Base-by-base conservation (phyloP, 2,329 filamentous ascomycete species). In the Penicillium sp. region DNA sequence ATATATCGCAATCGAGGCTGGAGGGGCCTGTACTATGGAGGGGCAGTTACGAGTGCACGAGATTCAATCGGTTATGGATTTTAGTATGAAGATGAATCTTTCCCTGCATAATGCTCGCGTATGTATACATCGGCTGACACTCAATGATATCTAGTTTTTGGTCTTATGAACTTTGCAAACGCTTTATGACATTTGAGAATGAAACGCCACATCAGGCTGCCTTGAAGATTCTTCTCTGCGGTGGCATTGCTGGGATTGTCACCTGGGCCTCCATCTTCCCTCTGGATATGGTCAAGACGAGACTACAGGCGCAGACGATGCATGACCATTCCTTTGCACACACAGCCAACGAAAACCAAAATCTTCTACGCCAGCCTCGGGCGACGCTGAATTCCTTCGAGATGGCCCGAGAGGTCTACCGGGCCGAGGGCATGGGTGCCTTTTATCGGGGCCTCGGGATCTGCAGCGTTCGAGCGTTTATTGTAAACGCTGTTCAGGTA, bases 51-150 rank as follows among this genome's bases (percentile, higher is more conserved):
- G 0, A 91, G 89, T 55, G 73, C 94, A 42, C 84, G 94, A 52
- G 94, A 98, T 76, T 89, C 89, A 59, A 85, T 97, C 57, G 94
- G 94, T n/a, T 98, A 97, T 77, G 94, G 93, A 0, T 97, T 97
- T 75, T 98, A 97, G 84, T 87, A 81, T 69, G 83, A 55, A 43
- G 57, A 42, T 43, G 2, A 22, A 37, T 55, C 47, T 52, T 22
- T 22, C 22, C 22, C 3, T 22, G 39, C 49, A 49, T n/a, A 22
- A 34, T 55, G 59, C 53, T 63, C 48, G 65, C 47, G 4, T 6
- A 38, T 49, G 20, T 31, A 17, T 14, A 22, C 34, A 28, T 48
- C 52, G 17, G 41, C 49, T 43, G 25, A 51, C 57, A n/a, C 47
- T 42, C 10, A 34, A 22, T 10, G 12, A 59, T 7, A 2, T 12